These are phyloP conservation scores for Orbilia oligospora DNA, from an alignment of 2,329 filamentous ascomycete genomes.

Conservation along the genomic window DNA sequence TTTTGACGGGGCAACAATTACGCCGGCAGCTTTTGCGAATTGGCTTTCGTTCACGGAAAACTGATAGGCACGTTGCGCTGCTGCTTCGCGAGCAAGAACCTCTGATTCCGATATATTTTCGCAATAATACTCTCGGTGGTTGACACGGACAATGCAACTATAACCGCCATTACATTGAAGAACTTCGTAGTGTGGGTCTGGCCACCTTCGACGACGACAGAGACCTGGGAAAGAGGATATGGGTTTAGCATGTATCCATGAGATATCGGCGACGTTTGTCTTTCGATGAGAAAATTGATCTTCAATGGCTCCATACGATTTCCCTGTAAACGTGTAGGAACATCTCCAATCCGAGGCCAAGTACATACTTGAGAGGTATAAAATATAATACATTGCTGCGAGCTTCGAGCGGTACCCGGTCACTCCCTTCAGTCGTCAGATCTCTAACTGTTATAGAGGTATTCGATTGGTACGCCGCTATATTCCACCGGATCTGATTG, in stretches of 20 bases:
- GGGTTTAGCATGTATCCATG: neutral
- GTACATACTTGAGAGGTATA: conserved; percentile 70
- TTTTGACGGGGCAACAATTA: conserved; percentile 56
- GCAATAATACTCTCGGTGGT: conserved; percentile 79
- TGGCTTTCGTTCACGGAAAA: conserved; percentile 78
- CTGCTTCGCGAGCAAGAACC: conserved; percentile 76
- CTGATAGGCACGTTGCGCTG: conserved; percentile 78
- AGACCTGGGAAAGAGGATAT: conserved; percentile 61
- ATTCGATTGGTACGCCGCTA: too few relatives aligned
- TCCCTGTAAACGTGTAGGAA: conserved; percentile 23
- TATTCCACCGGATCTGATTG: too few relatives aligned
- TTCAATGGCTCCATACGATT: neutral
- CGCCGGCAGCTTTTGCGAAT: conserved; percentile 52
- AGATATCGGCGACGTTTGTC: neutral
- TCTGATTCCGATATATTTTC: conserved; percentile 74
- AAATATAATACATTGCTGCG: conserved; percentile 67
- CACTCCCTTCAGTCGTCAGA: neutral
- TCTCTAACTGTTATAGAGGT: neutral
- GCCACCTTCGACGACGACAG: conserved; percentile 64
- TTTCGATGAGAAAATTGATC: neutral
- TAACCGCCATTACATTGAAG: conserved; percentile 73
- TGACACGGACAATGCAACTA: conserved; percentile 77
- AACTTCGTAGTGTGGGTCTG: conserved; percentile 71
- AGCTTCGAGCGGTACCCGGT: neutral
- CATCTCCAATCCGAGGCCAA: neutral